Evolutionary conservation across 768 basidiomycete species (phyloP).

Genomic region (Rhizopogon sp.): DNA sequence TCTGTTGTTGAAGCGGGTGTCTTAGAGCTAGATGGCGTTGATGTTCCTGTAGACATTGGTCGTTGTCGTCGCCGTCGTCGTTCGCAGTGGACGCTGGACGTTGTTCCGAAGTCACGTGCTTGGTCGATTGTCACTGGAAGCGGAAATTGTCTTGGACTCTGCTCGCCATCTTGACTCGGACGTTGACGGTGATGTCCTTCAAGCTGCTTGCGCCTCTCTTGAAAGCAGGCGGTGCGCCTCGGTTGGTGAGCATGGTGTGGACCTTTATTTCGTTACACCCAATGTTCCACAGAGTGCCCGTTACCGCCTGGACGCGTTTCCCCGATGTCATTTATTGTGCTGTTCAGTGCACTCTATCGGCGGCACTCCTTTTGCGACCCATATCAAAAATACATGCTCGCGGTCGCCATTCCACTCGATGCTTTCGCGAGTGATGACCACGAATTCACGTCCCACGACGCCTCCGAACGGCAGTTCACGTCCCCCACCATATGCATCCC

Average conservation of each 20-base stretch:
- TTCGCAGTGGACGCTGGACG: background rate
- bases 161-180: background rate
- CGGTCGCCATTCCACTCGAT: background rate
- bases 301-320: background rate
- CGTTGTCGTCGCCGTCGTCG: background rate
- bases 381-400: background rate
- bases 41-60: slow-evolving; percentile 18
- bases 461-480: slow-evolving; percentile 10
- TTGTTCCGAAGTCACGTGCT: slow-evolving; percentile 14
- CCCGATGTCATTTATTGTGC: background rate
- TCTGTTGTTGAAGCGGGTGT: slow-evolving; percentile 26
- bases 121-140: background rate
- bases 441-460: background rate
- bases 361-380: background rate
- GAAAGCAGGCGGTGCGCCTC: background rate
- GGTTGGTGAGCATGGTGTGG: background rate
- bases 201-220: background rate
- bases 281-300: background rate
- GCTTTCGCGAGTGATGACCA: slow-evolving; percentile 1
- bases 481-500: slow-evolving; percentile 23
- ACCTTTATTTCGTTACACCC: background rate
- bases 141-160: background rate
- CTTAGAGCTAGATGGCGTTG: slow-evolving; percentile 13
- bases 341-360: background rate
- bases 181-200: slow-evolving; percentile 6